These are phyloP conservation scores for peach (Prunus persica) DNA, from an alignment of 306 rosid genomes.

Conservation along the genomic window DNA sequence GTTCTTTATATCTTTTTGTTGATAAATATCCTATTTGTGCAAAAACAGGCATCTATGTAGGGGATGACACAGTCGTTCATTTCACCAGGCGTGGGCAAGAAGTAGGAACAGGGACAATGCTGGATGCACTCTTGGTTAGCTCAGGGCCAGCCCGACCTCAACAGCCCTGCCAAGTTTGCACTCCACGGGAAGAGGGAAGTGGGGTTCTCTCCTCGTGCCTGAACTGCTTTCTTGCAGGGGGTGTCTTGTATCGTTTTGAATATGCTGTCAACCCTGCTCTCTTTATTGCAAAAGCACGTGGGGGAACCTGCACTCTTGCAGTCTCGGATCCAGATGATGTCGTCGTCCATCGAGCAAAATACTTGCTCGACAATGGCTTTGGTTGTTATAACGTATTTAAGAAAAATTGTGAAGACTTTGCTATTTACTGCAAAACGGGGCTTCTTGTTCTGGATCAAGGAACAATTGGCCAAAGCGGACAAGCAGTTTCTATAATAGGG, in stretches of 20 bases:
- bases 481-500: constrained; percentile 80
- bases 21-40: constrained; percentile 7
- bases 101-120: constrained; percentile 87
- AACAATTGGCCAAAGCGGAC: constrained; percentile 83
- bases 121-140: constrained; percentile 73
- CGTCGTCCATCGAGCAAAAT: constrained; percentile 76
- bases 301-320: constrained; percentile 94
- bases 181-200: constrained; percentile 39
- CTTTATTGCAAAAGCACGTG: constrained; percentile 83
- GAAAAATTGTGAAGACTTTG: constrained; percentile 91
- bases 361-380: constrained; percentile 71
- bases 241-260: constrained; percentile 80
- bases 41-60: constrained; percentile 67
- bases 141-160: constrained; percentile 61
- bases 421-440: constrained; percentile 94
- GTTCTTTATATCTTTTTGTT: not conserved
- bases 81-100: constrained; percentile 92
- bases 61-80: constrained; percentile 76
- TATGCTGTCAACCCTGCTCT: constrained; percentile 67
- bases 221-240: constrained; percentile 83
- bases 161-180: constrained; percentile 52
- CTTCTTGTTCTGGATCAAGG: constrained; percentile 65
- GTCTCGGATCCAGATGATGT: constrained; percentile 50
- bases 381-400: constrained; percentile 84
- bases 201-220: constrained; percentile 80